Evolutionary conservation across 1,139 yeast genomes (phyloP), one percentile per base, ranked within the genome.

Genomic region (Chernovozyma aurita): DNA sequence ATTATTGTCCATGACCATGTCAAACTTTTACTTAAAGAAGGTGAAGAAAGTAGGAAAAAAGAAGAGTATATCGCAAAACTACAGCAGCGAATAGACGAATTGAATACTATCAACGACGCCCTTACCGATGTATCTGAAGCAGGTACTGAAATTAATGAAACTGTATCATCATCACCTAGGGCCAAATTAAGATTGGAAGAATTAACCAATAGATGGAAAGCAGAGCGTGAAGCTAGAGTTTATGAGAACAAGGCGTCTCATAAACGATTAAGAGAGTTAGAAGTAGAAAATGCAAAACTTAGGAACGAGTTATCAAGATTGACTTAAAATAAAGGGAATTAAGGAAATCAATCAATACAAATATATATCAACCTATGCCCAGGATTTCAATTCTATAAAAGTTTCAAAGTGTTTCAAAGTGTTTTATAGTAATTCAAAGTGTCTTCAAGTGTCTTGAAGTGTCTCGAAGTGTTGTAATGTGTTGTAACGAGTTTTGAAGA

Each of bases 141-240:
- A 5, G 25, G 20, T 9, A 43, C 45, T 17, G 42, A 42, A 6
- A 38, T 21, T 3, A 33, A 31, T 6, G 38, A 36, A 15, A 21
- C 31, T 4, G 20, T 24, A 26, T 9, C 12, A 31, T 36, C 21
- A 6, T 50, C 61, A 6, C 68, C 76, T 18, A 52, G 69, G 36
- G 59, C 70, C 29, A 65, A 63, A 40, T 47, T 80, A 33, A 62
- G 87, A 40, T 63, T 81, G 22, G 80, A 77, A 28, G 88, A 80
- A 44, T 52, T 84, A 30, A 74, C 77, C 31, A 74, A 67, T 41
- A 65, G 82, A 46, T 80, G 86, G 82, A 78, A 80, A 48, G 67
- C 80, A 2, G 90, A 84, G 47, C 62, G 88, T 44, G 94, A 83
- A 52, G 75, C 84, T 16, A 59, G 90, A 27, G 74, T 74, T 17